These are phyloP conservation scores for Pezicula carpinea DNA, from an alignment of 2,329 filamentous ascomycete genomes.

Conservation along the genomic window DNA sequence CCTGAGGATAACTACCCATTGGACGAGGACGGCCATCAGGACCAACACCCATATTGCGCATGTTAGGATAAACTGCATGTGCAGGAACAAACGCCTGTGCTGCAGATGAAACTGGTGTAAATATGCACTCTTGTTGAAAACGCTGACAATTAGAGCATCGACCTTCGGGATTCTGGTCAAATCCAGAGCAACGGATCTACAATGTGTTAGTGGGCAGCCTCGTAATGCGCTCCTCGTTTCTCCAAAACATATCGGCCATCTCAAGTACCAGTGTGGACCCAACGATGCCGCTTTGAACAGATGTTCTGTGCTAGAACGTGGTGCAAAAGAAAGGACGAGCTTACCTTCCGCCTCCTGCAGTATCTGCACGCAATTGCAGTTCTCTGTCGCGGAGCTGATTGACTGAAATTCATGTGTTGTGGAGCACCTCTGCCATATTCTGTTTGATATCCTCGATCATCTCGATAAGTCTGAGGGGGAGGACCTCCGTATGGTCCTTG, in stretches of 20 bases:
- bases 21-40: constrained; percentile 27
- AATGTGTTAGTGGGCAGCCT: not conserved
- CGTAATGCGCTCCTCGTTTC: too few species aligned
- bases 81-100: constrained; percentile 71
- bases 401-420: constrained; percentile 29
- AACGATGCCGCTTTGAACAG: not conserved
- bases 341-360: constrained; percentile 55
- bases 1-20: constrained; percentile 22
- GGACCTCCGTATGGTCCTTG: constrained; percentile 21
- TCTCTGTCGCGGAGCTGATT: constrained; percentile 52
- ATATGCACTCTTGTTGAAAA: constrained; percentile 74
- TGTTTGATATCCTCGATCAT: constrained; percentile 21
- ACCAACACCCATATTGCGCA: constrained; percentile 37
- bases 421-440: constrained; percentile 21
- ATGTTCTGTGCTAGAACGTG: not conserved
- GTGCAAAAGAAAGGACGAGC: constrained; percentile 5
- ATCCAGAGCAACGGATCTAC: constrained; percentile 72
- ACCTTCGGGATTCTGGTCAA: constrained; percentile 66
- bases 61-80: constrained; percentile 58
- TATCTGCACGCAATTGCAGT: constrained; percentile 58
- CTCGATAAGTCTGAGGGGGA: constrained; percentile 18
- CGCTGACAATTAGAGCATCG: constrained; percentile 68
- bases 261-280: not conserved
- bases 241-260: not conserved
- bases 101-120: constrained; percentile 70